Base-by-base conservation (phyloP, 768 basidiomycete genomes). In the Lentinus tigrinus region DNA sequence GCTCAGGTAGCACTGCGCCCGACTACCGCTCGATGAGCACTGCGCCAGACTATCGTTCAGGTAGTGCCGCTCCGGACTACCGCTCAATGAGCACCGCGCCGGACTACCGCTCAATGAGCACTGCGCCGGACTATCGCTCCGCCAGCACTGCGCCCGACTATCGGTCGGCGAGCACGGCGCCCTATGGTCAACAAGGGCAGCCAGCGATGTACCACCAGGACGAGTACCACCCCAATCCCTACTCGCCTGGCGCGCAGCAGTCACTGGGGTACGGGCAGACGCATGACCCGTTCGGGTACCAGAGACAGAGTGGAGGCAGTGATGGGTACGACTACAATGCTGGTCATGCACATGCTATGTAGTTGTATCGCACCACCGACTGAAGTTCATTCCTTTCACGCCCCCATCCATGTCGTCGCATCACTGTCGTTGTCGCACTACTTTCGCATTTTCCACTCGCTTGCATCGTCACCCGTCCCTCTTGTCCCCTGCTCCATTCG, bases 261-360 rank as follows among this genome's bases (percentile, higher is more conserved):
- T 56, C 52, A 49, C 48, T 56, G 48, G 57, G 57, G 48, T 50
- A 56, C 23, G 47, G 47, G 37, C 58, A 62, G 48, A 44, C 40
- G 36, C 59, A 64, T 26, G 39, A 43, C 34, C 44, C 51, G 38
- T 57, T 62, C 23, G 55, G 55, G 36, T 60, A 65, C 51, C 57
- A 64, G 47, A 54, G 47, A 52, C 47, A 36, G 48, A 54, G 44
- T 38, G 46, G 44, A 10, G 62, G 56, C 51, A 53, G 47, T 46
- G 63, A 65, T 26, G 61, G 58, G 43, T 62, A 69, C 58, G 64
- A 63, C 55, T 63, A 69, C 51, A 53, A 52, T 52, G 60, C 61
- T 42, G 65, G 67, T 57, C 66, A 67, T 59, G 69, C 69, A 54
- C 66, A 67, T 59, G 69, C 69, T 37, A 63, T 68, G 65, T 68